phyloP scores from a whole-genome alignment of 495 filamentous ascomycete species.

The Aspergillus diversus region DNA sequence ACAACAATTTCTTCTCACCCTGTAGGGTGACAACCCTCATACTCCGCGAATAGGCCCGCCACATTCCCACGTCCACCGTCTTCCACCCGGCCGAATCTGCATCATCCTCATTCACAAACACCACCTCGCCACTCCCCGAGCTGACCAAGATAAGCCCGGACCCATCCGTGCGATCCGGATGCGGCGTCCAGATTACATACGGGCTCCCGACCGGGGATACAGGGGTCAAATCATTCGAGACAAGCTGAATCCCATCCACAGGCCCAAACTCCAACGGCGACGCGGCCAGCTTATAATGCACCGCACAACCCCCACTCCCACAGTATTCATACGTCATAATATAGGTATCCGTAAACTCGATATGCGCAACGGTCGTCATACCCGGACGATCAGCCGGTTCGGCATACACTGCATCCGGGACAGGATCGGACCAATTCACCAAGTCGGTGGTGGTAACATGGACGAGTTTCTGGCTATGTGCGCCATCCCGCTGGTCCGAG shows the following conservation, averaged over 20 bases:
- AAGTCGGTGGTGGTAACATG: slow-evolving; percentile 9
- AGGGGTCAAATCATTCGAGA: slow-evolving; percentile 6
- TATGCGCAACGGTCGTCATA: slow-evolving; percentile 10
- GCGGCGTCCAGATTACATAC: slow-evolving; percentile 15
- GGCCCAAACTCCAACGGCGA: slow-evolving; percentile 3
- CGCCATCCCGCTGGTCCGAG: slow-evolving; percentile 14
- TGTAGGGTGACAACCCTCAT: slow-evolving; percentile 14
- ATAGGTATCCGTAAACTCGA: slow-evolving; percentile 3
- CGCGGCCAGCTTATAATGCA: slow-evolving; percentile 8
- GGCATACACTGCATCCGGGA: background rate
- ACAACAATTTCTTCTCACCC: slow-evolving; percentile 15
- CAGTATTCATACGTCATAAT: slow-evolving; percentile 16
- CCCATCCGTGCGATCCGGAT: slow-evolving; percentile 14
- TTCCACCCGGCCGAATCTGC: slow-evolving; percentile 15
- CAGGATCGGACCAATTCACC: background rate
- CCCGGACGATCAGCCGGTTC: background rate
- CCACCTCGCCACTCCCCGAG: background rate
- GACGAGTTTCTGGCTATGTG: slow-evolving; percentile 15
- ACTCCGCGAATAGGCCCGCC: slow-evolving; percentile 18
- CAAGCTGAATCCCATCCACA: background rate
- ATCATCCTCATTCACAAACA: slow-evolving; percentile 20
- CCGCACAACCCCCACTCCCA: background rate
- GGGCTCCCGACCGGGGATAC: background rate
- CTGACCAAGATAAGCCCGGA: slow-evolving; percentile 16
- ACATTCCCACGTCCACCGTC: slow-evolving; percentile 8